These are phyloP conservation scores for Elaeis guineensis DNA, from an alignment of 176 grass and related monocot species.

Conservation along the genomic window DNA sequence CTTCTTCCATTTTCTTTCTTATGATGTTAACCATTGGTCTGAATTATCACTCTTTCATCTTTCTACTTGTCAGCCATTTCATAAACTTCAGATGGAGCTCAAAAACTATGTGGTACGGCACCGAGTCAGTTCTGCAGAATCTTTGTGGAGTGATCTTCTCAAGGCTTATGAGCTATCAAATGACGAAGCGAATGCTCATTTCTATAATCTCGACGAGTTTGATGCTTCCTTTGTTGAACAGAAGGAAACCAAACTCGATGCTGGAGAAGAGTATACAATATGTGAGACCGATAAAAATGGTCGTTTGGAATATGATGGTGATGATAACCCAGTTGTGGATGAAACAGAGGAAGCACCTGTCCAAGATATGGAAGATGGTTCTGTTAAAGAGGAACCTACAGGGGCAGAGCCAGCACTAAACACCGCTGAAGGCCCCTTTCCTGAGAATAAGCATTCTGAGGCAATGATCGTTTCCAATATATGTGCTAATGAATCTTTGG, in stretches of 20 bases:
- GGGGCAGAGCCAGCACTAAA: no score
- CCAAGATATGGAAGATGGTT: neutral
- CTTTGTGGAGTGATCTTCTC: slow-evolving; percentile 49
- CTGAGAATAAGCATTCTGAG: no score
- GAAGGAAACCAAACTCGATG: neutral
- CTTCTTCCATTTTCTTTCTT: neutral
- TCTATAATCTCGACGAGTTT: slow-evolving; percentile 14
- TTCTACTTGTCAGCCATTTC: slow-evolving; percentile 44
- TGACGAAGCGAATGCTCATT: slow-evolving; percentile 38
- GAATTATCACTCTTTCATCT: neutral
- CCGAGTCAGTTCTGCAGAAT: slow-evolving; percentile 19
- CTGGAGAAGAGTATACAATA: neutral
- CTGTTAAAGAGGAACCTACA: neutral
- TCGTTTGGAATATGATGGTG: slow-evolving; percentile 14
- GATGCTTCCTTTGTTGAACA: slow-evolving; percentile 16
- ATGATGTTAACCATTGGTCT: neutral
- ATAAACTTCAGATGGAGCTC: slow-evolving; percentile 53
- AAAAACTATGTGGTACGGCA: slow-evolving; percentile 56
- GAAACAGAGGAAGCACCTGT: slow-evolving; percentile 1
- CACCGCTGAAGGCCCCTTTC: no score
- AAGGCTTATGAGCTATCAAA: slow-evolving; percentile 34
- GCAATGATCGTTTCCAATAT: no score
- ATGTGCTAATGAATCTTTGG: no score
- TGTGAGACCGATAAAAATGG: neutral
- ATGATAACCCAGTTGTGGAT: slow-evolving; percentile 14